phyloP scores from a whole-genome alignment of 1,284 basidiomycete genomes.

The Boletus smithii region DNA sequence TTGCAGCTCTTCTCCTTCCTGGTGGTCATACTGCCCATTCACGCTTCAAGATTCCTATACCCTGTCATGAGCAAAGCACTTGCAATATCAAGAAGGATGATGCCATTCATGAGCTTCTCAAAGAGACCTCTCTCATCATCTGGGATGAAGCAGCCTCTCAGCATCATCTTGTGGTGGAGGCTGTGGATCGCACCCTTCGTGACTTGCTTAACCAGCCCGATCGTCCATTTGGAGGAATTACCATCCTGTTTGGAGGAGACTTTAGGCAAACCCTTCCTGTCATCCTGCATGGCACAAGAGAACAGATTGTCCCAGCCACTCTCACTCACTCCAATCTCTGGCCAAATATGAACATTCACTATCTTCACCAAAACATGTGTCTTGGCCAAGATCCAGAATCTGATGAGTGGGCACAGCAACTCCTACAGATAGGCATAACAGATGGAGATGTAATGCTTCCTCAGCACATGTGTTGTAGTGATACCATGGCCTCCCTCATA shows the following conservation, averaged over 20 bases:
- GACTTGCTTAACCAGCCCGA: slow-evolving; percentile 27
- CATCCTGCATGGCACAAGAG: slow-evolving; percentile 30
- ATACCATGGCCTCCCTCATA: not conserved
- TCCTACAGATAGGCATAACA: not conserved
- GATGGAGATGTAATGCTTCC: no score
- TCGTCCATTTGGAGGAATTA: slow-evolving; percentile 38
- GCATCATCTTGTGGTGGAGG: slow-evolving; percentile 32
- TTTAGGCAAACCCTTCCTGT: slow-evolving; percentile 36
- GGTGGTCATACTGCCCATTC: not conserved
- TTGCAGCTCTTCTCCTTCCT: not conserved
- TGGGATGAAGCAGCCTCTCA: slow-evolving; percentile 43
- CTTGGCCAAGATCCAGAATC: not conserved
- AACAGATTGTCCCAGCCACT: slow-evolving; percentile 36
- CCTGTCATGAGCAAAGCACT: not conserved
- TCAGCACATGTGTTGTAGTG: not conserved
- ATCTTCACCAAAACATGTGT: not conserved
- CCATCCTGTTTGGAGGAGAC: slow-evolving; percentile 40
- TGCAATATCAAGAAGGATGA: not conserved
- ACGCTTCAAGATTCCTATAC: no score
- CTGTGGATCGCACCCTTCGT: slow-evolving; percentile 31
- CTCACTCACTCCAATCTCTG: slow-evolving; percentile 39
- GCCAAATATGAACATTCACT: not conserved
- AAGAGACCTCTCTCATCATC: slow-evolving; percentile 13
- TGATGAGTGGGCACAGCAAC: not conserved
- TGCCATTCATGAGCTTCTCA: not conserved